Evolutionary conservation across 768 basidiomycete species (phyloP).

Genomic region (Gymnopilus dilepis): DNA sequence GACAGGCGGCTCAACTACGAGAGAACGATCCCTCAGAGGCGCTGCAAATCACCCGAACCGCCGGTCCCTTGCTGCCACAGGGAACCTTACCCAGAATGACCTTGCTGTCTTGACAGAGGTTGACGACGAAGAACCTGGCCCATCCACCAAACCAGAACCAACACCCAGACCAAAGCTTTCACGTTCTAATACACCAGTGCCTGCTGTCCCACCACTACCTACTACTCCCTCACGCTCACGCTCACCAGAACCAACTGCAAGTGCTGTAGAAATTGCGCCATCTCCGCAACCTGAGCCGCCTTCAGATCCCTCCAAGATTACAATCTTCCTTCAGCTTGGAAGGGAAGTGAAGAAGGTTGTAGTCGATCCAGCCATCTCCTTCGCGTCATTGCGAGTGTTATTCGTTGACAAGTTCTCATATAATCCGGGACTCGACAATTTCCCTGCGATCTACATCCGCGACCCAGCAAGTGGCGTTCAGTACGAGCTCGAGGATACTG

Average conservation of each 20-base stretch:
- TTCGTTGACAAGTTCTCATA: slow-evolving; percentile 97
- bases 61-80: slow-evolving; percentile 68
- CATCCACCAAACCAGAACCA: slow-evolving; percentile 24
- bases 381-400: slow-evolving; percentile 78
- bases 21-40: slow-evolving; percentile 54
- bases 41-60: slow-evolving; percentile 54
- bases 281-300: slow-evolving; percentile 21
- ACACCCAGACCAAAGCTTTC: slow-evolving; percentile 36
- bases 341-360: slow-evolving; percentile 87
- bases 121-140: slow-evolving; percentile 59
- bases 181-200: slow-evolving; percentile 43
- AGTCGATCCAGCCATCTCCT: slow-evolving; percentile 72
- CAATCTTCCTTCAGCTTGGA: slow-evolving; percentile 89
- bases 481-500: slow-evolving; percentile 94
- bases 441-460: slow-evolving; percentile 94
- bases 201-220: slow-evolving; percentile 55
- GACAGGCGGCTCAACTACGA: slow-evolving; percentile 59
- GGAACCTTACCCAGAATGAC: slow-evolving; percentile 70
- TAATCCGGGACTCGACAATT: slow-evolving; percentile 90
- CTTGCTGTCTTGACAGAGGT: slow-evolving; percentile 77
- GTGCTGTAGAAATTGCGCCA: slow-evolving; percentile 13
- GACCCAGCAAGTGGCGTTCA: slow-evolving; percentile 92
- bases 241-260: slow-evolving; percentile 41
- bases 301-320: slow-evolving; percentile 48
- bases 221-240: slow-evolving; percentile 45